A percentile compares a stretch with the other conserved stretches of the same genome.
phyloP scores from a whole-genome alignment of 371 early-diverging fungal species.

The Saksenaea oblongispora region DNA sequence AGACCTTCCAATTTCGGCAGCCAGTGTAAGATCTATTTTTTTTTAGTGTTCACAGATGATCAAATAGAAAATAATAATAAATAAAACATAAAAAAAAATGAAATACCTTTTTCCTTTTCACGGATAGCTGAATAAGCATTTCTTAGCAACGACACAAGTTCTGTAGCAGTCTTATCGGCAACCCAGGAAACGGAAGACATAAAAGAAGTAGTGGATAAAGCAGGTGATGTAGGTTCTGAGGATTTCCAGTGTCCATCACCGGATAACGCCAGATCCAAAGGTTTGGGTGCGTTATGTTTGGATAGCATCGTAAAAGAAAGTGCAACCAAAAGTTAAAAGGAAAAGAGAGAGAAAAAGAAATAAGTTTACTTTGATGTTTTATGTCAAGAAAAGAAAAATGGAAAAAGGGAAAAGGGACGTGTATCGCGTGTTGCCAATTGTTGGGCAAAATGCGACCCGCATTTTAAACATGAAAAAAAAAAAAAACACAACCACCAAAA shows the following conservation, averaged over 20 bases:
- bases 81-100: neutral
- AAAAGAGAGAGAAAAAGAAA: neutral
- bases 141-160: slow-evolving; percentile 23
- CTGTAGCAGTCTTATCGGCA: slow-evolving; percentile 20
- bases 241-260: slow-evolving; percentile 1
- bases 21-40: slow-evolving; percentile 42
- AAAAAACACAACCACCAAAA: slow-evolving; percentile 9
- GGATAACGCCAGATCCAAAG: neutral
- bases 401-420: slow-evolving; percentile 8
- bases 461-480: slow-evolving; percentile 10
- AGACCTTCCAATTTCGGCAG: slow-evolving; percentile 49
- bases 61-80: neutral
- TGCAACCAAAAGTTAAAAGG: neutral
- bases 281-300: slow-evolving; percentile 1
- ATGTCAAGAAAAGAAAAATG: neutral
- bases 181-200: slow-evolving; percentile 21
- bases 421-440: slow-evolving; percentile 6
- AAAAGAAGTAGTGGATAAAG: slow-evolving; percentile 16
- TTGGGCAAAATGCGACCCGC: slow-evolving; percentile 9
- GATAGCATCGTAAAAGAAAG: neutral
- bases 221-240: slow-evolving; percentile 16
- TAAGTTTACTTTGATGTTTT: neutral
- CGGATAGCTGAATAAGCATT: slow-evolving; percentile 22
- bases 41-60: slow-evolving; percentile 1
- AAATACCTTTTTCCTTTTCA: slow-evolving; percentile 33